Evolutionary conservation across 164 flowering plant species (phyloP).

Genomic region (Euptelea pleiosperma): DNA sequence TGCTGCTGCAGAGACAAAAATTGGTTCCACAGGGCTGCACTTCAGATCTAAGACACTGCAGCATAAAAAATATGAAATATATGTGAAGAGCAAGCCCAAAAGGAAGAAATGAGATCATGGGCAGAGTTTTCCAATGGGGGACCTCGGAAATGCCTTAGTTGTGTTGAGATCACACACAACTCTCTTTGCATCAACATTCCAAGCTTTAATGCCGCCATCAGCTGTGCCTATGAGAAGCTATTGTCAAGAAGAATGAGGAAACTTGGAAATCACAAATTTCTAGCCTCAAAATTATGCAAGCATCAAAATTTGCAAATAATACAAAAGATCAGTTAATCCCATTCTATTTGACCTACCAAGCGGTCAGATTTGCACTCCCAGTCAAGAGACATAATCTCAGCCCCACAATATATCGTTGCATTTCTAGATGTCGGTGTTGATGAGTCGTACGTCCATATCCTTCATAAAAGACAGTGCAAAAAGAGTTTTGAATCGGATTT

Average conservation of each 20-base stretch:
- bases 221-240: conserved; percentile 97
- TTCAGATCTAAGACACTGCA: conserved; percentile 87
- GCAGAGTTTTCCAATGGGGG: neutral
- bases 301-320: conserved; percentile 4
- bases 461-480: conserved; percentile 19
- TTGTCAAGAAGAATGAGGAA: conserved; percentile 35
- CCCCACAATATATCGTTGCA: conserved; percentile 95
- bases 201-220: conserved; percentile 92
- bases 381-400: conserved; percentile 90
- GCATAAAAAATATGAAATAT: conserved; percentile 8
- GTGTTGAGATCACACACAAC: conserved; percentile 93
- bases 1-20: conserved; percentile 95
- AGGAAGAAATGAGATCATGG: neutral
- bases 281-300: conserved; percentile 4
- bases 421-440: conserved; percentile 77
- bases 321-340: conserved; percentile 1
- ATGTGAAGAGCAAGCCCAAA: conserved; percentile 9
- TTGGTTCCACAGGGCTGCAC: conserved; percentile 94
- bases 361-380: conserved; percentile 98
- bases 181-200: conserved; percentile 99
- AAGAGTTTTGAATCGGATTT: neutral
- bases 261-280: conserved; percentile 12
- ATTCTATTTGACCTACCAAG: conserved; percentile 47
- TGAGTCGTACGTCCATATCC: conserved; percentile 97
- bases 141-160: conserved; percentile 77